phyloP scores from a whole-genome alignment of 2,329 filamentous ascomycete species.

The Aspergillus alliaceus region DNA sequence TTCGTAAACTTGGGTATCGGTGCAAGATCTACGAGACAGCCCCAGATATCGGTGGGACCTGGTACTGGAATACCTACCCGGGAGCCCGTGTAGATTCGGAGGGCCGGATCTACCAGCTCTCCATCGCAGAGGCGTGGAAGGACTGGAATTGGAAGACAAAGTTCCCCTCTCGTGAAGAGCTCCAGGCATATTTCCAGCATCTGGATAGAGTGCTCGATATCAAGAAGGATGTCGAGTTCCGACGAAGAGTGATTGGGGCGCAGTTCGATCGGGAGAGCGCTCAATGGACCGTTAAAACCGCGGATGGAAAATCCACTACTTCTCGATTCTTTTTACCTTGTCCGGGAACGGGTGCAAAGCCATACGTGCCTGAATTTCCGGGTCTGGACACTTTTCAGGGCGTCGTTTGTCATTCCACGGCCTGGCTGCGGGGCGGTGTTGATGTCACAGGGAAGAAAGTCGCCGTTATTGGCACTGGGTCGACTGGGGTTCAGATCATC shows the following conservation, averaged over 20 bases:
- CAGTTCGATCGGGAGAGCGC: constrained; percentile 36
- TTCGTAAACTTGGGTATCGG: constrained; percentile 7
- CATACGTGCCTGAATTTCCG: constrained; percentile 40
- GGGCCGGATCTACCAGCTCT: constrained; percentile 7
- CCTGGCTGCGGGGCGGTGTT: constrained; percentile 51
- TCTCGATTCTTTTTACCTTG: constrained; percentile 48
- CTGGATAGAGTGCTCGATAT: constrained; percentile 46
- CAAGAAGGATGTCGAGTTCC: constrained; percentile 46
- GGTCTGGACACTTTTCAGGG: constrained; percentile 50
- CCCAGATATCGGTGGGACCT: constrained; percentile 6
- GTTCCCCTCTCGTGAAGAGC: constrained; percentile 33
- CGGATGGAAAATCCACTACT: constrained; percentile 38
- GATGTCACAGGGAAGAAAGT: constrained; percentile 51
- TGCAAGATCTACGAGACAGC: constrained; percentile 7
- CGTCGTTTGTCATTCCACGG: constrained; percentile 54
- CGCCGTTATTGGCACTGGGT: constrained; percentile 57
- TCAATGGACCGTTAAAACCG: constrained; percentile 48
- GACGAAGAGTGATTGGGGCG: constrained; percentile 41
- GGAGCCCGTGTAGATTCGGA: constrained; percentile 6
- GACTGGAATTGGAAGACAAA: constrained; percentile 44
- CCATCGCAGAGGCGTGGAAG: constrained; percentile 47
- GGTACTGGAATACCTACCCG: constrained; percentile 12
- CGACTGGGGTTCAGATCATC: constrained; percentile 56
- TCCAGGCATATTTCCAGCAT: constrained; percentile 49
- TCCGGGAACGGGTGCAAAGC: constrained; percentile 47